Percentiles rank a stretch among this genome's conserved stretches.
Evolutionary conservation across 2,329 filamentous ascomycete species (phyloP).

Genomic region (Pseudocercospora fuligena): DNA sequence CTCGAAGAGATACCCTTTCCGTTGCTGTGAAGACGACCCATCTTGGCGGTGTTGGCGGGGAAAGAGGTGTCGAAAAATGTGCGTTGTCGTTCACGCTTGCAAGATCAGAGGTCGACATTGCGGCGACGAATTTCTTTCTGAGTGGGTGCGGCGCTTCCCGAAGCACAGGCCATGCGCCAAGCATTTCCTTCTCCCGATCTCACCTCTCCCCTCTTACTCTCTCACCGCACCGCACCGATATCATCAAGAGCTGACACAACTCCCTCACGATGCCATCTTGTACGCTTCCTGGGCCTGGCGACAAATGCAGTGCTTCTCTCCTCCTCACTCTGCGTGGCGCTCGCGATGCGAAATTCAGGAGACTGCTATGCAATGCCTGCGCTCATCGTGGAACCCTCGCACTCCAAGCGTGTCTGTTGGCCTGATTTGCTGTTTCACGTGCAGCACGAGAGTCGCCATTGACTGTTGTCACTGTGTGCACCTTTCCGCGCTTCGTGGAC

Average conservation of each 20-base stretch:
- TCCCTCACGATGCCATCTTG: neutral
- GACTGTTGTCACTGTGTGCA: neutral
- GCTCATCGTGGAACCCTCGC: neutral
- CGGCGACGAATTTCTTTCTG: neutral
- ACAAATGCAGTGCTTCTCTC: neutral
- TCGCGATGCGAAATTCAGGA: slow-evolving; percentile 10
- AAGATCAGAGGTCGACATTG: slow-evolving; percentile 3
- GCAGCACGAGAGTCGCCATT: slow-evolving; percentile 1
- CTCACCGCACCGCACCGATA: neutral
- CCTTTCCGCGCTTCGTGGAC: neutral
- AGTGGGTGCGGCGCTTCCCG: neutral
- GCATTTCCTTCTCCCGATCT: neutral
- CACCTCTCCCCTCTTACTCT: neutral
- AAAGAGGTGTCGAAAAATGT: slow-evolving; percentile 23
- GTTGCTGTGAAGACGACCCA: slow-evolving; percentile 99
- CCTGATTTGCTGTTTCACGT: slow-evolving; percentile 4
- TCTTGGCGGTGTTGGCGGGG: slow-evolving; percentile 57
- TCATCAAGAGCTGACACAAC: neutral
- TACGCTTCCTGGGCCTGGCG: neutral
- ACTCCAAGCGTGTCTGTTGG: neutral
- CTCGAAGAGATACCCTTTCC: slow-evolving; percentile 99
- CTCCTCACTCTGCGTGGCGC: neutral
- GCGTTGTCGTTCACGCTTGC: slow-evolving; percentile 17
- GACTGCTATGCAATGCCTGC: slow-evolving; percentile 3
- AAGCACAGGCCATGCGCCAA: neutral